phyloP scores from a whole-genome alignment of 1,284 basidiomycete genomes.

The Psilocybe mexicana region DNA sequence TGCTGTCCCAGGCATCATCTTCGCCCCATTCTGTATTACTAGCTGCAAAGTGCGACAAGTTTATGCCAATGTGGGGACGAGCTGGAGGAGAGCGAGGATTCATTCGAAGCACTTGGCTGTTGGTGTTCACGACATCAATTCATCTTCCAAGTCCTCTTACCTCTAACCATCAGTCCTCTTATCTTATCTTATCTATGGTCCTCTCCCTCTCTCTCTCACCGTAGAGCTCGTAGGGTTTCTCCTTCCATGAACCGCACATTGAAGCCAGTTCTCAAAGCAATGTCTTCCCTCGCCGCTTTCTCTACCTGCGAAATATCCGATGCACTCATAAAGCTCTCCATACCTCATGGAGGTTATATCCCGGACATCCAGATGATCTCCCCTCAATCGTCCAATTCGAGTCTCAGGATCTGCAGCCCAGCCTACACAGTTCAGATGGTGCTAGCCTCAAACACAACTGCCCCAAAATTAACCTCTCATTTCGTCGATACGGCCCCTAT shows the following conservation, averaged over 20 bases:
- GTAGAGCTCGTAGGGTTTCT: not conserved
- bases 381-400: slow-evolving; percentile 43
- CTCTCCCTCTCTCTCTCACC: not conserved
- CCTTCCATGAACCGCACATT: slow-evolving; percentile 20
- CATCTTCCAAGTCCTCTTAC: not conserved
- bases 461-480: slow-evolving; percentile 73
- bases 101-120: slow-evolving; percentile 40
- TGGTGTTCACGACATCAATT: slow-evolving; percentile 7
- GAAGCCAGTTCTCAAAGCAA: slow-evolving; percentile 14
- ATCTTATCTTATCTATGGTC: slow-evolving; percentile 23
- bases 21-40: slow-evolving; percentile 68
- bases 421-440: slow-evolving; percentile 95
- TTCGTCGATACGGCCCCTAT: slow-evolving; percentile 82
- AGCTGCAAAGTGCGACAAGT: slow-evolving; percentile 52
- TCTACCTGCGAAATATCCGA: slow-evolving; percentile 89
- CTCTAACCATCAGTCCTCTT: not conserved
- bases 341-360: slow-evolving; percentile 77
- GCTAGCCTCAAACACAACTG: slow-evolving; percentile 52
- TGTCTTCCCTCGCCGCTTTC: slow-evolving; percentile 40
- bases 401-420: slow-evolving; percentile 61
- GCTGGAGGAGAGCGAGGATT: slow-evolving; percentile 69
- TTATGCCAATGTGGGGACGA: slow-evolving; percentile 71
- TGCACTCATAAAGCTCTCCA: slow-evolving; percentile 83
- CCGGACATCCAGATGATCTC: slow-evolving; percentile 69
- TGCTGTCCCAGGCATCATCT: slow-evolving; percentile 90